Base-by-base conservation (phyloP, 345 rosid species). In the Draba incana region DNA sequence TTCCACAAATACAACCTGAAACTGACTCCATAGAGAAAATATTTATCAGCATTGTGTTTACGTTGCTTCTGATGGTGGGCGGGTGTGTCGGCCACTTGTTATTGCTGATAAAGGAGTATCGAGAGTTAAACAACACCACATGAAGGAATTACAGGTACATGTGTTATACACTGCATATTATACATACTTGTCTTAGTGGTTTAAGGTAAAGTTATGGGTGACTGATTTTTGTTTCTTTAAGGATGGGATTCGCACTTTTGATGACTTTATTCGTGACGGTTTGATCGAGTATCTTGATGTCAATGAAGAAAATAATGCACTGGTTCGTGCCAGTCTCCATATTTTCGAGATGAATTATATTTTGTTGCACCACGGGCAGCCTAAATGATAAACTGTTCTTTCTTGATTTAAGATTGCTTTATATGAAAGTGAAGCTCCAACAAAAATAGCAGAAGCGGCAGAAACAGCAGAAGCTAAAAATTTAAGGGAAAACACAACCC, bases 41-140 rank as follows among this genome's bases (percentile, higher is more conserved):
- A 6, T 68, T 72, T 74, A 12, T 64, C 87, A 93, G 98, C 80
- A 79, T 37, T 86, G 85, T 76, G 91, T 93, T 55, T 87, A 93
- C 75, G 82, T 93, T 79, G 98, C 98, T 78, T 90, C 98, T 68
- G 98, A 93, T 87, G 97, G 94, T 65, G 98, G 98, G 60, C 90
- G 98, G 69, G 98, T 93, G 75, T 90, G 97, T 81, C 94, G 97
- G 70, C 98, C 98, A 13, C 88, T 93, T 58, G 98, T 93, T 75
- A 87, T 93, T 72, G 97, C 95, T 41, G 95, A 93, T 83, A 84
- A 84, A 77, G 98, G 98, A 57, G 66, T 84, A 75, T 87, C 98
- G 71, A 86, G 97, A 80, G 82, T 93, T 64, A 93, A 90, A 75
- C 84, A 80, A 27, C 83, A 90, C 74, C 97, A 93, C 80, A 93